Evolutionary conservation across 768 basidiomycete genomes (phyloP).

Genomic region (Chlorophyllum brunneum): DNA sequence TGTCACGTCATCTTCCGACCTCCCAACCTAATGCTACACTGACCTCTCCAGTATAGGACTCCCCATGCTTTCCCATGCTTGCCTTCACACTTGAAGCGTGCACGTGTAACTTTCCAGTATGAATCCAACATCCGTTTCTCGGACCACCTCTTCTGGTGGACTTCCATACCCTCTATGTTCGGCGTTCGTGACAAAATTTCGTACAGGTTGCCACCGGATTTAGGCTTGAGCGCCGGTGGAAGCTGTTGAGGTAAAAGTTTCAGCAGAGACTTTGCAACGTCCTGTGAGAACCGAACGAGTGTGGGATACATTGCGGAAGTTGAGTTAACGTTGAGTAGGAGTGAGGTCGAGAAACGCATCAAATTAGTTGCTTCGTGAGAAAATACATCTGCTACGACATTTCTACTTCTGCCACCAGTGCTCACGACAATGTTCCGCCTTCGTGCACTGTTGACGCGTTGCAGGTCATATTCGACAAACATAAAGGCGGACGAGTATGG

Average conservation of each 20-base stretch:
- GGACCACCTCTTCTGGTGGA: constrained; percentile 75
- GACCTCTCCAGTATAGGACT: constrained; percentile 73
- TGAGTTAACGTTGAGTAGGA: constrained; percentile 5
- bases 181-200: constrained; percentile 69
- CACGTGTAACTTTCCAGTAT: constrained; percentile 74
- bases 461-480: neutral
- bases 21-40: constrained; percentile 21
- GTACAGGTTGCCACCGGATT: constrained; percentile 59
- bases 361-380: constrained; percentile 2
- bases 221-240: constrained; percentile 54
- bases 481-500: constrained; percentile 50
- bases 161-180: constrained; percentile 57
- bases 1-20: too few species aligned
- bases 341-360: neutral
- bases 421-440: neutral
- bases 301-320: constrained; percentile 33
- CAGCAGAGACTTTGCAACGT: constrained; percentile 39
- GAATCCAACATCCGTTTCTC: constrained; percentile 61
- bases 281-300: constrained; percentile 21
- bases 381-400: constrained; percentile 1
- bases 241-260: constrained; percentile 54
- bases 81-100: constrained; percentile 69
- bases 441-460: neutral
- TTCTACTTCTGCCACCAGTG: neutral
- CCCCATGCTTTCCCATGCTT: constrained; percentile 85